Conservation (phyloP, 768 basidiomycete genomes). For the Phlegmacium glaucopus region DNA sequence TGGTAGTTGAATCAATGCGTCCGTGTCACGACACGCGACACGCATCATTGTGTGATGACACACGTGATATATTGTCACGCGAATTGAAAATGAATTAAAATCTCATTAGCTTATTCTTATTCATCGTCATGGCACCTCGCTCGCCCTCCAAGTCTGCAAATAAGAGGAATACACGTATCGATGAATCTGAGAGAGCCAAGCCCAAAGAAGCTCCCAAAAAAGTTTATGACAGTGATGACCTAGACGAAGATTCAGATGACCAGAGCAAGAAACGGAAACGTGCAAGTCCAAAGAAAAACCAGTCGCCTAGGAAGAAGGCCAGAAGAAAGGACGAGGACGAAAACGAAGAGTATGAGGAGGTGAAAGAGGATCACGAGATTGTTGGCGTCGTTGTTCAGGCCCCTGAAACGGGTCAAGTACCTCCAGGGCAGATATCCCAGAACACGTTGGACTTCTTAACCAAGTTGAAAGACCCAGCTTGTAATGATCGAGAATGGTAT, state of each 20-base stretch:
- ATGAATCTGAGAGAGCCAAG: background rate
- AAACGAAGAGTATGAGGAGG: constrained; percentile 32
- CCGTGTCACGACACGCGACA: too few relatives aligned
- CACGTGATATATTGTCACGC: too few relatives aligned
- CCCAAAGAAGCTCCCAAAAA: background rate
- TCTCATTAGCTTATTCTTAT: too few relatives aligned
- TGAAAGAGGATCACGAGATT: constrained; percentile 65
- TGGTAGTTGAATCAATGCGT: too few relatives aligned
- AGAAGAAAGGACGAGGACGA: constrained; percentile 24
- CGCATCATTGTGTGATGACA: too few relatives aligned
- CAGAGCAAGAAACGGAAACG: constrained; percentile 25
- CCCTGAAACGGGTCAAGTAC: constrained; percentile 80
- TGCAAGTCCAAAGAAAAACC: constrained; percentile 12
- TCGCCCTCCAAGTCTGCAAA: background rate
- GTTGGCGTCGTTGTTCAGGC: constrained; percentile 79
- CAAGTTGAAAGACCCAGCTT: constrained; percentile 66
- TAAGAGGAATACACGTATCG: background rate
- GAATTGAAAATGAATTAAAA: too few relatives aligned
- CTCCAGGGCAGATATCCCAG: constrained; percentile 80
- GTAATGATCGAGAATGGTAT: constrained; percentile 84
- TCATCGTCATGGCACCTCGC: too few relatives aligned
- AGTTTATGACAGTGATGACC: constrained; percentile 41
- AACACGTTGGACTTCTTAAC: constrained; percentile 80
- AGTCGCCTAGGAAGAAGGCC: constrained; percentile 26
- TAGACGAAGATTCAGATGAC: constrained; percentile 37